These are phyloP conservation scores for Phytophthora agathidicida DNA, from an alignment of 352 stramenopile genomes.

Conservation along the genomic window DNA sequence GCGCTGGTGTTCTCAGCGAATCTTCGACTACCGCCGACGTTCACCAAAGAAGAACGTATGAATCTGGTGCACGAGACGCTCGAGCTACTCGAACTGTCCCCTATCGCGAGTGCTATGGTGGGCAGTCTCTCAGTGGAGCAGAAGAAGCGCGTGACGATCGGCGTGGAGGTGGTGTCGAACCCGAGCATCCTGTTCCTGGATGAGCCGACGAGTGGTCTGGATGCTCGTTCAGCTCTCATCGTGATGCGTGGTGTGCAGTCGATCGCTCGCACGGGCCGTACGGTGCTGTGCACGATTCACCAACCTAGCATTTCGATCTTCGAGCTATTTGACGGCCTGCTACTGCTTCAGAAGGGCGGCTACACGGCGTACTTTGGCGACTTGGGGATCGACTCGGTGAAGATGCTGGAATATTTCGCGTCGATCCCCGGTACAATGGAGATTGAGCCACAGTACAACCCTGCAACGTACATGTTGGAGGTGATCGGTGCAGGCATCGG, in stretches of 20 bases:
- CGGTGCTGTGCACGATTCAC: slow-evolving; percentile 76
- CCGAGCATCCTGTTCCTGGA: slow-evolving; percentile 95
- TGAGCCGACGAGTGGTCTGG: slow-evolving; percentile 91
- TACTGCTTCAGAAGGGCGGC: slow-evolving; percentile 83
- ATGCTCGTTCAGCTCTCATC: slow-evolving; percentile 84
- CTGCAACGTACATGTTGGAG: slow-evolving; percentile 92
- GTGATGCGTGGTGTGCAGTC: slow-evolving; percentile 88
- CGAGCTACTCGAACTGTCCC: slow-evolving; percentile 58
- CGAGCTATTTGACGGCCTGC: slow-evolving; percentile 90
- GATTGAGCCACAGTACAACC: slow-evolving; percentile 85
- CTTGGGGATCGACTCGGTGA: slow-evolving; percentile 71
- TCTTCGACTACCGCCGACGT: slow-evolving; percentile 72
- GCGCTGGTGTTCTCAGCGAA: slow-evolving; percentile 91
- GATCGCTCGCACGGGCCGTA: slow-evolving; percentile 85
- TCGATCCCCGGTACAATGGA: slow-evolving; percentile 63
- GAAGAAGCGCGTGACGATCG: slow-evolving; percentile 94
- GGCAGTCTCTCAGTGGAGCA: slow-evolving; percentile 84
- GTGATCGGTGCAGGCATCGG: slow-evolving; percentile 78
- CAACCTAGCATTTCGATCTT: slow-evolving; percentile 90
- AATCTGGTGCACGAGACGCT: slow-evolving; percentile 61
- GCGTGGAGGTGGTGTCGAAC: slow-evolving; percentile 93
- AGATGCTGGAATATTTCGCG: slow-evolving; percentile 89
- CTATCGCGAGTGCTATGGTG: slow-evolving; percentile 54
- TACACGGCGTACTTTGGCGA: slow-evolving; percentile 88
- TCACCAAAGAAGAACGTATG: slow-evolving; percentile 48